phyloP scores from a whole-genome alignment of 345 rosid genomes.

The Corchorus capsularis region DNA sequence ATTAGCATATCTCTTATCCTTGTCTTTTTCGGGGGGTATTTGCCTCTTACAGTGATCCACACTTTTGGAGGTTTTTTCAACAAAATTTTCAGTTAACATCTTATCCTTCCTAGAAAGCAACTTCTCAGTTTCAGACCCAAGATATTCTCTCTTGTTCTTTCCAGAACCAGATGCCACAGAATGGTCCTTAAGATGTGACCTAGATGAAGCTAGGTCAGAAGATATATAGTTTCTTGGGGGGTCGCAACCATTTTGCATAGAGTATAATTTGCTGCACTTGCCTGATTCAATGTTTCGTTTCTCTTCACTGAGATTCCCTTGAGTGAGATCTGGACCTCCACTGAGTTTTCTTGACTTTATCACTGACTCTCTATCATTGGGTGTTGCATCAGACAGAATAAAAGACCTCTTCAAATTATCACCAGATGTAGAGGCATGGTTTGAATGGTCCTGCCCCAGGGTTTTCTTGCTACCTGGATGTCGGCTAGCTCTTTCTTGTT shows the following conservation, averaged over 20 bases:
- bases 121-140: slow-evolving; percentile 46
- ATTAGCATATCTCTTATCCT: slow-evolving; percentile 51
- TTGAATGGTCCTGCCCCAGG: slow-evolving; percentile 34
- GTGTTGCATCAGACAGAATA: slow-evolving; percentile 27
- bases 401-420: slow-evolving; percentile 30
- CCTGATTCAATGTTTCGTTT: slow-evolving; percentile 36
- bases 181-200: slow-evolving; percentile 39
- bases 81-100: slow-evolving; percentile 29
- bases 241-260: slow-evolving; percentile 30
- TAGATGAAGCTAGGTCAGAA: slow-evolving; percentile 31
- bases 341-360: slow-evolving; percentile 34
- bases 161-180: slow-evolving; percentile 37
- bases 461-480: slow-evolving; percentile 27
- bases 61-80: slow-evolving; percentile 43
- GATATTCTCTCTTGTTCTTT: slow-evolving; percentile 50
- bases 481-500: slow-evolving; percentile 56
- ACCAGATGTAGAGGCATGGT: slow-evolving; percentile 23
- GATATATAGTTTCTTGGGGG: slow-evolving; percentile 32
- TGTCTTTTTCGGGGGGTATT: slow-evolving; percentile 51
- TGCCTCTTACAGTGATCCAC: slow-evolving; percentile 45
- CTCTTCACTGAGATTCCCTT: slow-evolving; percentile 30
- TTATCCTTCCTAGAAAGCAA: slow-evolving; percentile 47
- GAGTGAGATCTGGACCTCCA: slow-evolving; percentile 32
- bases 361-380: slow-evolving; percentile 28
- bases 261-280: slow-evolving; percentile 41